phyloP scores from a whole-genome alignment of 148 eudicot species.

The Limonium bicolor region DNA sequence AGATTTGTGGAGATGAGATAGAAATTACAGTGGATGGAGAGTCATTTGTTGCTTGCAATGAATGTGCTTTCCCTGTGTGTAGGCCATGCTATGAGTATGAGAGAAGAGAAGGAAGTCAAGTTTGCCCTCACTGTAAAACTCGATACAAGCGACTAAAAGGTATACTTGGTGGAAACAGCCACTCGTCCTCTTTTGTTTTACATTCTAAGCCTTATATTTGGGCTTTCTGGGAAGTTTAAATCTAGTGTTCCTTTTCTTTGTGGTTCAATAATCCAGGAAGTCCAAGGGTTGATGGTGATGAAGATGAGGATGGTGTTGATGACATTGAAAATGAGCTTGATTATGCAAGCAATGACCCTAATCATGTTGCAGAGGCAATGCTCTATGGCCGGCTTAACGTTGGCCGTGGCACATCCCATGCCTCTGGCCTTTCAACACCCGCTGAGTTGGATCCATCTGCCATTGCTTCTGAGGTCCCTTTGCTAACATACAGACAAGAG shows the following conservation, averaged over 20 bases:
- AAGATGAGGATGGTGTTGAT: constrained; percentile 75
- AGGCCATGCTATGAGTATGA: constrained; percentile 85
- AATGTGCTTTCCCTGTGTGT: constrained; percentile 87
- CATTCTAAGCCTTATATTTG: neutral
- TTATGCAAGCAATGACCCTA: constrained; percentile 22
- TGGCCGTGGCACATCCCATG: constrained; percentile 22
- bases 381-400: constrained; percentile 20
- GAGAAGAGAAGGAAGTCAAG: constrained; percentile 74
- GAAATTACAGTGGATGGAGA: constrained; percentile 48
- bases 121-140: constrained; percentile 86
- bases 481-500: constrained; percentile 71
- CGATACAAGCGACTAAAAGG: constrained; percentile 79
- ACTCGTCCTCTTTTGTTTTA: neutral
- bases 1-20: constrained; percentile 81
- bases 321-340: constrained; percentile 69
- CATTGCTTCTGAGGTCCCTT: constrained; percentile 34
- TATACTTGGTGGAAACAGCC: neutral
- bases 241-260: too few species aligned
- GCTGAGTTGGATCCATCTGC: constrained; percentile 37
- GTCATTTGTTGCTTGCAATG: constrained; percentile 85
- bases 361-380: constrained; percentile 25
- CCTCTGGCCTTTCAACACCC: constrained; percentile 34
- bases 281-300: constrained; percentile 82
- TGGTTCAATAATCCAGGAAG: constrained; percentile 24
- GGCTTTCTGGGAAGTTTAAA: neutral